Conservation (phyloP, 352 stramenopile species). For the Pythium oligandrum region DNA sequence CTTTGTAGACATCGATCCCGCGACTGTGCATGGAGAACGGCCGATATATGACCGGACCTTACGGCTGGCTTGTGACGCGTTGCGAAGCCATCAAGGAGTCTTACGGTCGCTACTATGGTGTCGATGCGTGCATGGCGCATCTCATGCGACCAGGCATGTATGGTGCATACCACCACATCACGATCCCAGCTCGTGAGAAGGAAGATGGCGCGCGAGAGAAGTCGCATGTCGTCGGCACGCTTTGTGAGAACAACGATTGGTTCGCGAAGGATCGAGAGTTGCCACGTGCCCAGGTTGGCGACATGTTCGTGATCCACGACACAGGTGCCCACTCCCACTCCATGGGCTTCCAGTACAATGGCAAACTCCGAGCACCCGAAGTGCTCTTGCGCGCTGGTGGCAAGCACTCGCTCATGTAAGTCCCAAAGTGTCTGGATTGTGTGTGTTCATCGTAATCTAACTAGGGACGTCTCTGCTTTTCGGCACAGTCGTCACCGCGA, state of each 20-base stretch:
- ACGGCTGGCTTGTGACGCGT: conserved; percentile 79
- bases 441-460: no score
- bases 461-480: conserved; percentile 1
- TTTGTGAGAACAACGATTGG: conserved; percentile 93
- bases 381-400: conserved; percentile 64
- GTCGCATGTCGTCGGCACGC: conserved; percentile 78
- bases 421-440: neutral
- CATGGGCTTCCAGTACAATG: conserved; percentile 93
- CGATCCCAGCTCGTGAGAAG: conserved; percentile 52
- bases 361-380: conserved; percentile 87
- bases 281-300: conserved; percentile 64
- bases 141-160: conserved; percentile 91
- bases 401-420: conserved; percentile 64
- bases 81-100: conserved; percentile 86
- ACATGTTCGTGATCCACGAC: conserved; percentile 90
- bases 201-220: conserved; percentile 22
- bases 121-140: conserved; percentile 88
- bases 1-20: conserved; percentile 31
- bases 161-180: conserved; percentile 87
- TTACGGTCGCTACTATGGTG: conserved; percentile 83
- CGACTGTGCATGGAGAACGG: conserved; percentile 88
- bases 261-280: conserved; percentile 83
- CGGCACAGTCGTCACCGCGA: conserved; percentile 59
- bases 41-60: conserved; percentile 85
- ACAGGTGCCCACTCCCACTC: conserved; percentile 88